Evolutionary conservation across 179 eudicot species (phyloP).

Genomic region (Corrigiola litoralis): DNA sequence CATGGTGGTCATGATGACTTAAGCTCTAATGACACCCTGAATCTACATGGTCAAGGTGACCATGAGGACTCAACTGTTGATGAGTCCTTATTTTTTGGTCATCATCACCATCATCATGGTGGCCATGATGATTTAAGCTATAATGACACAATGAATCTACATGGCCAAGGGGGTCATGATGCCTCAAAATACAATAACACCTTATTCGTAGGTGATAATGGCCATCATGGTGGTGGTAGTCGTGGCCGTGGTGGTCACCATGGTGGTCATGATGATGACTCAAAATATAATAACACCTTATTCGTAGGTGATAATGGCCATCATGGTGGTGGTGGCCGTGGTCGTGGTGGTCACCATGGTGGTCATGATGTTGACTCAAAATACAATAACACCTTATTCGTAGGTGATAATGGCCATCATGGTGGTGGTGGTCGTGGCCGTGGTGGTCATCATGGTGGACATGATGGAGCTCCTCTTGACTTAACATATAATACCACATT

Average conservation of each 20-base stretch:
- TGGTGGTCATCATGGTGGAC: not conserved
- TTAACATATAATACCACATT: not conserved
- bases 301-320: not conserved
- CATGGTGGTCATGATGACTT: not conserved
- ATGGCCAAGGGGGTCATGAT: not conserved
- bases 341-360: not conserved
- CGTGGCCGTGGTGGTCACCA: not conserved
- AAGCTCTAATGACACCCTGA: not conserved
- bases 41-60: not conserved
- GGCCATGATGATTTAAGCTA: not conserved
- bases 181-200: not conserved
- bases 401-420: not conserved
- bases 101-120: not conserved
- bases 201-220: not conserved
- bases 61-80: not conserved
- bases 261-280: not conserved
- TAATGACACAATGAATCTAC: too few species aligned
- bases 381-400: not conserved
- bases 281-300: too few species aligned
- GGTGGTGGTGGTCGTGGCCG: not conserved
- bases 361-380: not conserved
- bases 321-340: not conserved
- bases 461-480: not conserved
- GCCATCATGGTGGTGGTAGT: too few species aligned
- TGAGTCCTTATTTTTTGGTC: not conserved